phyloP scores from a whole-genome alignment of 441 rosid genomes.

The Daphne laureola region DNA sequence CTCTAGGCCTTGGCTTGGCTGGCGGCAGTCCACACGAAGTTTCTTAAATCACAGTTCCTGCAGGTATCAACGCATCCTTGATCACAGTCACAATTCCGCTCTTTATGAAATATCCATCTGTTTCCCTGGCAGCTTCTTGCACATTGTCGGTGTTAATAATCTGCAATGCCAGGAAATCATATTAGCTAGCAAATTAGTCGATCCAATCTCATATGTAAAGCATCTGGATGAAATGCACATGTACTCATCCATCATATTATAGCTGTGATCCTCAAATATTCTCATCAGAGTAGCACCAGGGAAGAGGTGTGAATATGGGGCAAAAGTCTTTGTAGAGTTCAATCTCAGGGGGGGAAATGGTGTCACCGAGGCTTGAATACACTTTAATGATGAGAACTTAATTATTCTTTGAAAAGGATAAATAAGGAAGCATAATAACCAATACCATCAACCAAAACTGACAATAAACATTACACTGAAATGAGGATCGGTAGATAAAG shows the following conservation, averaged over 20 bases:
- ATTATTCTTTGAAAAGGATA: not conserved
- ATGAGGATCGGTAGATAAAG: not conserved
- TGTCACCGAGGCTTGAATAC: not conserved
- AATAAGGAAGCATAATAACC: not conserved
- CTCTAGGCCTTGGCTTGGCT: not conserved
- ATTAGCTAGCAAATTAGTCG: not conserved
- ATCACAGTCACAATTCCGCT: conserved; percentile 91
- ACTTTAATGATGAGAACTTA: not conserved
- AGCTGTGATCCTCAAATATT: no score
- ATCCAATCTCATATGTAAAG: no score
- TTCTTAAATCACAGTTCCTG: conserved; percentile 63
- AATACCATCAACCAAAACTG: not conserved
- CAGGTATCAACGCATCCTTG: conserved; percentile 89
- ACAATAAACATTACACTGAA: not conserved
- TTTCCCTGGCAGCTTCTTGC: conserved; percentile 93
- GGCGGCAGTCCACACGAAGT: not conserved
- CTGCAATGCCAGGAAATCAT: conserved; percentile 21
- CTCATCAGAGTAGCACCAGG: no score
- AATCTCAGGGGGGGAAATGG: not conserved
- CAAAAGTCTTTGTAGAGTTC: no score
- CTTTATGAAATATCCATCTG: conserved; percentile 93
- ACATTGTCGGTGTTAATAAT: conserved; percentile 67
- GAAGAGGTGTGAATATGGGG: no score
- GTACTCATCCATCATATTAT: no score
- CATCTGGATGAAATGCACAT: no score